Percentiles rank a stretch among this genome's conserved stretches.
Conservation (phyloP, 495 filamentous ascomycete species). For the Aspergillus sclerotioniger region DNA sequence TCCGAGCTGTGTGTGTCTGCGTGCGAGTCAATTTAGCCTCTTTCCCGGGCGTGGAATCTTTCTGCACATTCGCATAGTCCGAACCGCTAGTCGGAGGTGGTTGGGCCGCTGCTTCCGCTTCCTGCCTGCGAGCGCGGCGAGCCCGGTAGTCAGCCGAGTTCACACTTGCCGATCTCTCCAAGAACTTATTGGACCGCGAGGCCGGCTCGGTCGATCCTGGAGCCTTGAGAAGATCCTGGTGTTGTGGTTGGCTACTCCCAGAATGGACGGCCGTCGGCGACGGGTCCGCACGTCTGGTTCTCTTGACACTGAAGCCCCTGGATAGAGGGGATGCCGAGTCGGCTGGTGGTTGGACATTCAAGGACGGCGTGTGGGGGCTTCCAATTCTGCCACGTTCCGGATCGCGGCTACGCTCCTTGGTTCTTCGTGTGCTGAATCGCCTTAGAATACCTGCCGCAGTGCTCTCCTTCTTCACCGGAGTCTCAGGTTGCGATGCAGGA, state of each 20-base stretch:
- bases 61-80: conserved; percentile 58
- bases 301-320: conserved; percentile 80
- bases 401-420: conserved; percentile 54
- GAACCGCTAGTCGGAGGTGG: conserved; percentile 75
- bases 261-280: conserved; percentile 55
- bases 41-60: conserved; percentile 33
- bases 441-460: conserved; percentile 82
- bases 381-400: conserved; percentile 53
- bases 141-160: conserved; percentile 75
- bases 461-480: conserved; percentile 77
- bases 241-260: conserved; percentile 65
- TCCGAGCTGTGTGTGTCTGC: conserved; percentile 59
- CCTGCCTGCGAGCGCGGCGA: conserved; percentile 59
- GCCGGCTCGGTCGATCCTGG: conserved; percentile 57
- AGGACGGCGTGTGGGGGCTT: conserved; percentile 62
- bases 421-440: conserved; percentile 83
- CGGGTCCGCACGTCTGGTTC: conserved; percentile 61
- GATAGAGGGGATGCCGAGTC: conserved; percentile 61
- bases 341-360: conserved; percentile 70
- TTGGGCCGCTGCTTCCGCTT: conserved; percentile 54
- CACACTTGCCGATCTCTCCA: conserved; percentile 82
- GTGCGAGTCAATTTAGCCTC: conserved; percentile 29
- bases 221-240: conserved; percentile 70
- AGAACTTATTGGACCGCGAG: conserved; percentile 58
- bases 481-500: conserved; percentile 56